Base-by-base conservation (phyloP, 306 rosid species). In the Pachyrhizus erosus region DNA sequence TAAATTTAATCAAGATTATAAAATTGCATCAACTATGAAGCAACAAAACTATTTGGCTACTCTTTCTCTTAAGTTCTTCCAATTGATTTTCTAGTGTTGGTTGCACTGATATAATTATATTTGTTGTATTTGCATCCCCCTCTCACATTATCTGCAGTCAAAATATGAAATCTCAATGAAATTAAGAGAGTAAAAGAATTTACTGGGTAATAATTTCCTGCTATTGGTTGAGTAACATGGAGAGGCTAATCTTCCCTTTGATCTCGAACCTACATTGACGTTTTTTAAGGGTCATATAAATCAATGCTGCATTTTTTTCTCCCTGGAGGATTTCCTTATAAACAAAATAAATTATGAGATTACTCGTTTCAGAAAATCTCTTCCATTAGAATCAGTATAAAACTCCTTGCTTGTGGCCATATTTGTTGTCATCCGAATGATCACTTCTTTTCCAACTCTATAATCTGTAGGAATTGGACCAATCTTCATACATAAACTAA, bases 151-250 rank as follows among this genome's bases (percentile, higher is more conserved):
- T 75, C 26, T 33, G 31, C 31, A 52, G 7, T 48, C 21, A 12
- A 31, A 65, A 14, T 8, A 42, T 5, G 0, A 75, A 73, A 18
- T 67, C 5, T 34, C 5, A 0, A 34, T 1, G 39, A 34, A 34
- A 34, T 34, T 34, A 34, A 34, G 39, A 34, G 5, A 34, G 39
- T 34, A 34, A 0, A 34, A 34, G 5, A 1, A 5, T 61, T 91
- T 93, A 95, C 98, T 12, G 98, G 98, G 73, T 95, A 95, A 70
- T 90, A 95, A 87, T 95, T 95, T 89, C 97, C 98, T 61, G 97
- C 95, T 21, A 88, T 88, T 49, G 97, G 98, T 81, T 95, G 95
- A 80, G 70, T 89, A 77, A 95, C 97, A 18, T 79, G 43, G 75
- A 95, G 97, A 37, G 83, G 88, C 98, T 97, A 93, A 84, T 92